Evolutionary conservation across 2,329 filamentous ascomycete genomes (phyloP), one percentile per base, ranked within the genome.

Genomic region (Aspergillus candidus): DNA sequence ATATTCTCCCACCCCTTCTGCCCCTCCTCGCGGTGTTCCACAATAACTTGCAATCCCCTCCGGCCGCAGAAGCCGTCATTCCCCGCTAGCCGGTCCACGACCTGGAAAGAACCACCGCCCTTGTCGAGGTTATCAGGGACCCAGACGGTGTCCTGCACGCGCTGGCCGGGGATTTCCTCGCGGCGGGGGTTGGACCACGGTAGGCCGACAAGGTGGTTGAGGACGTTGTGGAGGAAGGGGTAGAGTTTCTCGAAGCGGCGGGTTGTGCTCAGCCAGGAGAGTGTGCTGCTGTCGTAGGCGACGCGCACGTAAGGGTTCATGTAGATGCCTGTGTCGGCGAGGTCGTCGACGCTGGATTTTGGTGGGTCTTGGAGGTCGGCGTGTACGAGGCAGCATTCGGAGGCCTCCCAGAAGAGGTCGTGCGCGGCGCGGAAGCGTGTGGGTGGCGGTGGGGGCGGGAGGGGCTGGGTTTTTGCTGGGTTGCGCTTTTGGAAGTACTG

Each of bases 271-370:
- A 88, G 70, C 76, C 78, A 82, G 1, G 67, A 67, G 7, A 85
- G 71, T 0, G 80, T 78, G 4, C 59, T 59, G 27, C 70, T 65
- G 37, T 78, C 75, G 60, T 89, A 88, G 1, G 84, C 80, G 4
- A 86, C 83, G 13, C 85, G 78, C 35, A 89, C 77, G 56, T 78
- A 88, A 0, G 85, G 85, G 58, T 89, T 89, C 72, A 88, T 78
- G 58, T 79, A 88, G 40, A 87, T 81, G 2, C 78, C 80, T 0
- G 75, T 74, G 32, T 78, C 72, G 4, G 56, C 53, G 27, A 63
- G 60, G 11, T 63, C 59, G 34, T 65, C 57, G 4, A 54, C 48
- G n/a, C 59, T 54, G 8, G 54, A 48, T 2, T 2, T 44, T 29
- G 54, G 59, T 10, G 60, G 52, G 14, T 62, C 63, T 51, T 72